Conservation (phyloP, 2,329 filamentous ascomycete genomes). For the Ambrosiella beaveri region DNA sequence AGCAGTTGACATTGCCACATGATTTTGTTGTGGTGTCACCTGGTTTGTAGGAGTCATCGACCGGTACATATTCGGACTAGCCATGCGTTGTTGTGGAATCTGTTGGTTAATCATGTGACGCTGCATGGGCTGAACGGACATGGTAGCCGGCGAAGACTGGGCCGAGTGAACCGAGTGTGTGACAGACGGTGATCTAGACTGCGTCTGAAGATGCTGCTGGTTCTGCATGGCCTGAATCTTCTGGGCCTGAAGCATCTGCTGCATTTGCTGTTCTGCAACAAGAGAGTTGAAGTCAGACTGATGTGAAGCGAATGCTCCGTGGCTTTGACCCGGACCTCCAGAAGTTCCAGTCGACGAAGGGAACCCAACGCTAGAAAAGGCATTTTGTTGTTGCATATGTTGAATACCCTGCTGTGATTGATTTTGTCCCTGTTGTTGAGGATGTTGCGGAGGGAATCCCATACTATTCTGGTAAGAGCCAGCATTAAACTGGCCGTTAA, state of each 20-base stretch:
- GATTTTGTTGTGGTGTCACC: not conserved
- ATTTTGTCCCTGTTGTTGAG: conserved; percentile 2
- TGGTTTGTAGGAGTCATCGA: not conserved
- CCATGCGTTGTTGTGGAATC: not conserved
- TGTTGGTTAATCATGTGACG: not conserved
- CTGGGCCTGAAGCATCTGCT: conserved; percentile 15
- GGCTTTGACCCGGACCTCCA: not conserved
- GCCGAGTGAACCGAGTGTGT: conserved; percentile 5
- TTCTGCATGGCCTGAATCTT: conserved; percentile 4
- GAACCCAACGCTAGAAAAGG: not conserved
- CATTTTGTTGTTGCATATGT: not conserved
- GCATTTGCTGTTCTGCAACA: conserved; percentile 16
- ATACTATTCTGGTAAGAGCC: too few relatives aligned
- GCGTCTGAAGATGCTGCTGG: conserved; percentile 6
- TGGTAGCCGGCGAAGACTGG: conserved; percentile 4
- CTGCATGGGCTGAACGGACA: not conserved
- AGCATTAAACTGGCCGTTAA: too few relatives aligned
- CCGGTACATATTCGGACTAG: not conserved
- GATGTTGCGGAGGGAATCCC: not conserved
- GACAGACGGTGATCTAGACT: conserved; percentile 4
- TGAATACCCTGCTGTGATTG: not conserved
- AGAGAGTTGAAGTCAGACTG: conserved; percentile 12
- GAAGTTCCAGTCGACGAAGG: not conserved
- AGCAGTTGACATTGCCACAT: not conserved
- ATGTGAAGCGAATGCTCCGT: not conserved